phyloP scores from a whole-genome alignment of 2,329 filamentous ascomycete species.

The Scytalidium sp. region DNA sequence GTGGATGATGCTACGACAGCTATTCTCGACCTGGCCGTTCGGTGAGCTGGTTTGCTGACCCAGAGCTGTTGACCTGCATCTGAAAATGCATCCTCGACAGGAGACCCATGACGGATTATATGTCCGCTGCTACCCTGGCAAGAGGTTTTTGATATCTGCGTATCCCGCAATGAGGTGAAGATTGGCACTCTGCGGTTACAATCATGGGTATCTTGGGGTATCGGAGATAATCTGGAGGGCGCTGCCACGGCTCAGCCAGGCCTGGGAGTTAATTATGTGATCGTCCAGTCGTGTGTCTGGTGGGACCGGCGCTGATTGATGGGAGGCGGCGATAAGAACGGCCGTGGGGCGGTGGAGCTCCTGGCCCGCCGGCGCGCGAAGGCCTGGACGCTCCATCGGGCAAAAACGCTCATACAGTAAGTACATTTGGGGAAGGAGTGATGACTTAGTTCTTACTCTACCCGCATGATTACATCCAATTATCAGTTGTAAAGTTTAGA shows the following conservation, averaged over 20 bases:
- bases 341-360: background rate
- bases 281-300: background rate
- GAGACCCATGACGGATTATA: background rate
- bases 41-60: too few species aligned
- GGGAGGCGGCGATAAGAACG: background rate
- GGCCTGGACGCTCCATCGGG: background rate
- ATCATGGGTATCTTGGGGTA: background rate
- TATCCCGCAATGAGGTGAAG: background rate
- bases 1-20: too few species aligned
- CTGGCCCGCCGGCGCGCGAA: background rate
- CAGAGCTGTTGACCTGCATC: too few species aligned
- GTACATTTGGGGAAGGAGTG: too few species aligned
- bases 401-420: too few species aligned
- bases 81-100: background rate
- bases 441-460: too few species aligned
- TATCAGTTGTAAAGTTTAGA: too few species aligned
- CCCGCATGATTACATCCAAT: background rate
- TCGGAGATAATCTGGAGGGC: too few species aligned
- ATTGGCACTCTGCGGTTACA: background rate
- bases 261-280: background rate
- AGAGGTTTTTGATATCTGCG: background rate
- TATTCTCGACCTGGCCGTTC: too few species aligned
- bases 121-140: background rate
- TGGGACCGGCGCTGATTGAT: background rate
- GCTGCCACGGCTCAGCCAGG: background rate